Evolutionary conservation across 2,329 filamentous ascomycete genomes (phyloP).

Genomic region (Apiospora malaysiana): DNA sequence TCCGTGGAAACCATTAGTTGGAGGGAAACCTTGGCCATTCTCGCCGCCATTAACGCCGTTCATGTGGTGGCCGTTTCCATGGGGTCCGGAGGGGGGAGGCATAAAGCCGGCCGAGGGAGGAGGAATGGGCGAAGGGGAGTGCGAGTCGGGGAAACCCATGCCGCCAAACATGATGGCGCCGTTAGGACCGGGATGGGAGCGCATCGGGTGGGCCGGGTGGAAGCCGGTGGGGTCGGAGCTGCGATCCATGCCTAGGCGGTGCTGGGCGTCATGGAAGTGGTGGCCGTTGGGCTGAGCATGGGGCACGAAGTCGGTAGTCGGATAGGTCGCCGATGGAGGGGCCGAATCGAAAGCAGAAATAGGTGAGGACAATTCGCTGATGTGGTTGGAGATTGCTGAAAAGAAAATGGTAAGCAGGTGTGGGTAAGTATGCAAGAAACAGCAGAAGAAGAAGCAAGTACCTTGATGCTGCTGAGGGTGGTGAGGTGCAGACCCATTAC

Average conservation of each 20-base stretch:
- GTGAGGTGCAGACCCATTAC: slow-evolving; percentile 17
- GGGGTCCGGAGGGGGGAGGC: slow-evolving; percentile 43
- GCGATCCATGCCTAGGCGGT: neutral
- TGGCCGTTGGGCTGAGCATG: slow-evolving; percentile 32
- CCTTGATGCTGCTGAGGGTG: slow-evolving; percentile 16
- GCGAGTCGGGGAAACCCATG: slow-evolving; percentile 55
- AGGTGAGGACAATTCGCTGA: neutral
- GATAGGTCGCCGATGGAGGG: slow-evolving; percentile 32
- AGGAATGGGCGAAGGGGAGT: slow-evolving; percentile 63
- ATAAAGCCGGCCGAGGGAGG: slow-evolving; percentile 51
- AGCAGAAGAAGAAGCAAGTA: neutral
- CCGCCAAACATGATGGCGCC: slow-evolving; percentile 60
- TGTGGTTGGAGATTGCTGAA: neutral
- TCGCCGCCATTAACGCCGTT: slow-evolving; percentile 36
- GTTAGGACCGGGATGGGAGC: slow-evolving; percentile 52
- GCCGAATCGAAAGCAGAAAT: slow-evolving; percentile 27
- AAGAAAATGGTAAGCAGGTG: neutral
- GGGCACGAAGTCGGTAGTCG: slow-evolving; percentile 29
- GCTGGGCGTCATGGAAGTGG: slow-evolving; percentile 4
- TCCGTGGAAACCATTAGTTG: slow-evolving; percentile 26
- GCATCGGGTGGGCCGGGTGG: slow-evolving; percentile 33
- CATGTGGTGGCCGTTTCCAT: slow-evolving; percentile 30
- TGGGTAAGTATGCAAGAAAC: neutral
- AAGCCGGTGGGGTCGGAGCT: slow-evolving; percentile 22
- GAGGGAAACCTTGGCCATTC: slow-evolving; percentile 31